phyloP scores from a whole-genome alignment of 257 asterid species.

The Ajuga chamaepitys region DNA sequence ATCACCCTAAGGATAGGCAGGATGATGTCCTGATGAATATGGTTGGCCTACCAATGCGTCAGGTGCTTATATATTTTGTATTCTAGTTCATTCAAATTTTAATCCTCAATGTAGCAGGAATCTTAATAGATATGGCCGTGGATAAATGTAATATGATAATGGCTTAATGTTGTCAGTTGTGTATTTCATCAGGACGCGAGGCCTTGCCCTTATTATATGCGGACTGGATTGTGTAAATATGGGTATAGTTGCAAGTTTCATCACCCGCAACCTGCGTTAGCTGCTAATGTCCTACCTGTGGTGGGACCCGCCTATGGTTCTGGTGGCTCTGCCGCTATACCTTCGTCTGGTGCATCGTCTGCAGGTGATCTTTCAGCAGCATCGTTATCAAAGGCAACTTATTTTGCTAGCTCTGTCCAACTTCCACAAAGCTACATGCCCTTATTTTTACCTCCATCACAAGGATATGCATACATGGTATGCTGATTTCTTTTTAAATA shows the following conservation, averaged over 20 bases:
- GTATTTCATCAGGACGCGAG: slow-evolving; percentile 36
- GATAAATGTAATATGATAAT: not conserved
- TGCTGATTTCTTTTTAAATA: not conserved
- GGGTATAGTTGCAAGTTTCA: slow-evolving; percentile 62
- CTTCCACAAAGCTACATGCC: slow-evolving; percentile 52
- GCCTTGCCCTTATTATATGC: slow-evolving; percentile 57
- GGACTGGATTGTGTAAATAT: slow-evolving; percentile 57
- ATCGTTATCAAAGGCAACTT: slow-evolving; percentile 32
- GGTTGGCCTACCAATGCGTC: slow-evolving; percentile 68
- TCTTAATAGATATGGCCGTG: not conserved
- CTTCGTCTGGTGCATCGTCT: slow-evolving; percentile 28
- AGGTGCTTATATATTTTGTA: slow-evolving; percentile 34
- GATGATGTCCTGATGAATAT: slow-evolving; percentile 35
- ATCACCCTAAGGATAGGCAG: slow-evolving; percentile 58
- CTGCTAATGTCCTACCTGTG: slow-evolving; percentile 37
- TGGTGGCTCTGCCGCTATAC: slow-evolving; percentile 28
- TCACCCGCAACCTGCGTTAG: slow-evolving; percentile 55
- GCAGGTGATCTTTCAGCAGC: slow-evolving; percentile 31
- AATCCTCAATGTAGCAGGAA: not conserved
- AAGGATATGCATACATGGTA: slow-evolving; percentile 56
- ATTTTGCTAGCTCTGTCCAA: slow-evolving; percentile 37
- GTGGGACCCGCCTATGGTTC: slow-evolving; percentile 35
- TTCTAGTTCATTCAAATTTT: not conserved
- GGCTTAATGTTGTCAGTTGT: slow-evolving; percentile 6
- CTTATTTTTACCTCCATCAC: slow-evolving; percentile 37